Conservation (phyloP, 306 rosid species). For the Ziziphus jujuba region DNA sequence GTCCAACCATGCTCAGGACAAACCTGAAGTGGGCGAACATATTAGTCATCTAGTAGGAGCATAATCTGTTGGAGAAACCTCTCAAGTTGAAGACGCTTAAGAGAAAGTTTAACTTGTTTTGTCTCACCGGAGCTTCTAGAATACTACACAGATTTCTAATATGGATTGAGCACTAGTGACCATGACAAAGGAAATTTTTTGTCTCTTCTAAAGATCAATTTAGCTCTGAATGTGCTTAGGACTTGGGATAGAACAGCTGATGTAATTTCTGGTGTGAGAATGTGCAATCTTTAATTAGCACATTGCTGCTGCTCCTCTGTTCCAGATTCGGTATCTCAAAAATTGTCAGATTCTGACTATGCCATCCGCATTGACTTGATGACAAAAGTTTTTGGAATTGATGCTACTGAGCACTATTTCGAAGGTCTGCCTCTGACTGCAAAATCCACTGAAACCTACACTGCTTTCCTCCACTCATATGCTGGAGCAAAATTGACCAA, state of each 20-base stretch:
- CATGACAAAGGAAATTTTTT: no score
- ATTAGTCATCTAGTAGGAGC: neutral
- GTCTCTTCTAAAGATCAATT: no score
- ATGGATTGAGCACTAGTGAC: no score
- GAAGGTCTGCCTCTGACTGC: constrained; percentile 62
- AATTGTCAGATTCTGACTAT: constrained; percentile 65
- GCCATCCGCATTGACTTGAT: constrained; percentile 84
- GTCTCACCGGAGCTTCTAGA: neutral
- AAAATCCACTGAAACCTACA: constrained; percentile 75
- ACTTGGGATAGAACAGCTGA: neutral
- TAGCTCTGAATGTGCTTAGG: no score
- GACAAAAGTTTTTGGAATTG: constrained; percentile 88
- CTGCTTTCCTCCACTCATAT: constrained; percentile 86
- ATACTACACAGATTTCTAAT: neutral
- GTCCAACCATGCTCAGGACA: no score
- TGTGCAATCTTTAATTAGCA: neutral
- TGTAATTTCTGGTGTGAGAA: neutral
- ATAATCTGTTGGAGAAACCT: neutral
- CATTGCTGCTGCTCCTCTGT: neutral
- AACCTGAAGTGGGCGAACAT: neutral
- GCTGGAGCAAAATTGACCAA: constrained; percentile 73
- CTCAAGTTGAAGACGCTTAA: neutral
- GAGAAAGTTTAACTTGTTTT: neutral
- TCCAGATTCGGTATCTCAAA: neutral
- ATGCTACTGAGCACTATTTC: constrained; percentile 89